Conservation (phyloP, 164 flowering plant species). For the Nymphaea colorata region DNA sequence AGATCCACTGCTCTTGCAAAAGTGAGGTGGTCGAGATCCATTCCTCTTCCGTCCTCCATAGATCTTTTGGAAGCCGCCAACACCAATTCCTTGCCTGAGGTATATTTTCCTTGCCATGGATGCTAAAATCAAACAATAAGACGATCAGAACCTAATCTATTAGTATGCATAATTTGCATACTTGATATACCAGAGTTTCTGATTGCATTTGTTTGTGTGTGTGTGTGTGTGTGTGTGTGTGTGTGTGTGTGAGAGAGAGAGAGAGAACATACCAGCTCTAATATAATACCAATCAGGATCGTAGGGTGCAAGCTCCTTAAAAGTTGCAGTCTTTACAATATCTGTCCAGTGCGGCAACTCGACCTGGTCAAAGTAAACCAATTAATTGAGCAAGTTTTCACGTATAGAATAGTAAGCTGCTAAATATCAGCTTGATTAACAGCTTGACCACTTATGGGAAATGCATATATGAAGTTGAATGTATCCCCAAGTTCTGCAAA, state of each 20-base stretch:
- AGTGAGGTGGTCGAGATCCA: constrained; percentile 83
- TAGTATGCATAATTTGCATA: no score
- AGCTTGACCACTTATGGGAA: no score
- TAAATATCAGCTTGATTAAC: no score
- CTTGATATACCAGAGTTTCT: no score
- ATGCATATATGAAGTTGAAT: no score
- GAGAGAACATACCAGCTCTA: constrained; percentile 49
- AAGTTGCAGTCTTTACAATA: constrained; percentile 68
- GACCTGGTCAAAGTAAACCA: constrained; percentile 23
- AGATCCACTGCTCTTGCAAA: constrained; percentile 88
- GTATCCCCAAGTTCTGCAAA: no score
- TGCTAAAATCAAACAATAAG: constrained; percentile 27
- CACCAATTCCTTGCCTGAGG: constrained; percentile 80
- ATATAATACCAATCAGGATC: constrained; percentile 88
- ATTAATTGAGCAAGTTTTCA: no score
- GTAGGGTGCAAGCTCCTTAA: constrained; percentile 88
- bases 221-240: background rate
- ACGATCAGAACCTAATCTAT: no score
- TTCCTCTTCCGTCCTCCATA: constrained; percentile 94
- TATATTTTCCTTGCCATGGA: constrained; percentile 66
- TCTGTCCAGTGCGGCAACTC: constrained; percentile 89
- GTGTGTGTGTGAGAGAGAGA: no score
- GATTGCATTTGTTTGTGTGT: background rate
- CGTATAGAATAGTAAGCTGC: no score
- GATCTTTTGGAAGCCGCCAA: constrained; percentile 74